Evolutionary conservation across 257 asterid species (phyloP), one percentile per base, ranked within the genome.

Genomic region (Prunella vulgaris): DNA sequence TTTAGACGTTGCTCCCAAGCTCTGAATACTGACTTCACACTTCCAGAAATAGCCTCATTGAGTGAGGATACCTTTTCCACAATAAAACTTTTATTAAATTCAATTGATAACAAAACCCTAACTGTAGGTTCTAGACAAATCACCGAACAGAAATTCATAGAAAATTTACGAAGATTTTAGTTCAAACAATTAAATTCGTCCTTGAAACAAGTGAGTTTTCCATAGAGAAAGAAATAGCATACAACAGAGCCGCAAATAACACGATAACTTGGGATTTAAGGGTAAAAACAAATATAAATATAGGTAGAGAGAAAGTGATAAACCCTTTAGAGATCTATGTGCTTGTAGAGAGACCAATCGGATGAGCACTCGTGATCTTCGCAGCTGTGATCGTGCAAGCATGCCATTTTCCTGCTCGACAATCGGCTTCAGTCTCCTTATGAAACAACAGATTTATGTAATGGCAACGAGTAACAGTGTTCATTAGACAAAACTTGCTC

Each of bases 331-430:
- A 93, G 83, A 75, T 93, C 98, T 7, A 93, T 81, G 72, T 88
- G 92, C 74, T 93, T 84, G 92, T 88, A 90, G 54, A 93, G 97
- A 81, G 96, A 84, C 96, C 96, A 93, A 69, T 86, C 88, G 58
- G 98, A 60, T 62, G 97, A 93, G 76, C 98, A 90, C 72, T 88
- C 90, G 83, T 90, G 93, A 42, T 93, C 98, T 68, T 85, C 95
- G 87, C 97, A 93, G 85, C 93, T 88, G 87, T 93, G 97, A 85
- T 93, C 98, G 83, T 93, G 98, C 67, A 87, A 44, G 79, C 98
- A 93, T 5, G 97, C 90, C 97, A 90, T 90, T 20, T 68, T 69
- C 60, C 25, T 4, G 73, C 48, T 62, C 69, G 69, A 20, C 15
- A 32, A 7, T 32, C 37, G n/a, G n/a, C n/a, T n/a, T 32, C 9